A percentile compares a stretch with the other conserved stretches of the same genome.
Evolutionary conservation across 2,329 filamentous ascomycete species (phyloP).

Genomic region (Colletotrichum sp.): DNA sequence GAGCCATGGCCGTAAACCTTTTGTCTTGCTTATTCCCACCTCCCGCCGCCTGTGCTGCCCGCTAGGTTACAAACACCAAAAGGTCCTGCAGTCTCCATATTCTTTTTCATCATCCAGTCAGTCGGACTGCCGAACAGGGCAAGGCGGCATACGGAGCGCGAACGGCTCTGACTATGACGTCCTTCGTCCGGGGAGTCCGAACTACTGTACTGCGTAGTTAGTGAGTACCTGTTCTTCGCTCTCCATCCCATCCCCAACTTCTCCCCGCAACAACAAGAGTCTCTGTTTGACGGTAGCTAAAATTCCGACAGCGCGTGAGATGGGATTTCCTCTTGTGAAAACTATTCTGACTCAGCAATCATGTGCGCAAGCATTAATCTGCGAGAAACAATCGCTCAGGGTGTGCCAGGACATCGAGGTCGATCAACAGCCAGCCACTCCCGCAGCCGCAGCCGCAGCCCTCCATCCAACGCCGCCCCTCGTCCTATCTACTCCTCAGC

Average conservation of each 20-base stretch:
- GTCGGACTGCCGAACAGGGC: background rate
- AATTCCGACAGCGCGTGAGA: background rate
- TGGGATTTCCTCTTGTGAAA: background rate
- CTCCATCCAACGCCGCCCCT: background rate
- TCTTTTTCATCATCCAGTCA: background rate
- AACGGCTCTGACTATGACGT: conserved; percentile 1
- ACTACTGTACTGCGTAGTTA: background rate
- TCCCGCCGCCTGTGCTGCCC: background rate
- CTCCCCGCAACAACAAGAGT: background rate
- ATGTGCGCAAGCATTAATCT: background rate
- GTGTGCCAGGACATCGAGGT: background rate
- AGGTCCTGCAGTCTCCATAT: background rate
- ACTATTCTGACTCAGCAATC: background rate
- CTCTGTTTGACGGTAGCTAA: background rate
- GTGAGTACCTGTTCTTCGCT: background rate
- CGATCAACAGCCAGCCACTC: background rate
- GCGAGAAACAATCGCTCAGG: background rate
- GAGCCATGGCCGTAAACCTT: background rate
- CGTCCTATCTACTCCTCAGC: background rate
- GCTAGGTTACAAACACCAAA: background rate
- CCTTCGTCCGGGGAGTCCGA: background rate
- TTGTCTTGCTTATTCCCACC: background rate
- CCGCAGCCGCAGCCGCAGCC: background rate
- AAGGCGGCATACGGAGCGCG: background rate
- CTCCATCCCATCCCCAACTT: background rate